These are phyloP conservation scores for Metarhizium sp. DNA, from an alignment of 2,329 filamentous ascomycete genomes.

Conservation along the genomic window DNA sequence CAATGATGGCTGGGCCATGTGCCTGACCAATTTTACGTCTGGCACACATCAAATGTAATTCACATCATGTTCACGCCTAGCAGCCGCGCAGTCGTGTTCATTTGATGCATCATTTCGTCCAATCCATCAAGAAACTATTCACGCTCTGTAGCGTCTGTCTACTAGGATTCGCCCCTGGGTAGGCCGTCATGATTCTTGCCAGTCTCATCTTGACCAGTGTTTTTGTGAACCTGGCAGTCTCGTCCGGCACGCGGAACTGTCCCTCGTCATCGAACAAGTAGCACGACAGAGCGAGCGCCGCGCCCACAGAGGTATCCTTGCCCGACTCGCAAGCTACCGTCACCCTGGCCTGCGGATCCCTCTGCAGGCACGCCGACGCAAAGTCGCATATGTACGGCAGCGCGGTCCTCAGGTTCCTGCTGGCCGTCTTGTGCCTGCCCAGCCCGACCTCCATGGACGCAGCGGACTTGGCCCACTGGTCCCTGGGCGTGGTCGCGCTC, in stretches of 20 bases:
- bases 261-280: conserved; percentile 60
- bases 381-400: conserved; percentile 55
- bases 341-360: conserved; percentile 17
- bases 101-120: conserved; percentile 19
- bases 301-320: conserved; percentile 71
- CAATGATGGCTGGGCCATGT: background rate
- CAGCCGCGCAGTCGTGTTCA: background rate
- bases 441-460: conserved; percentile 50
- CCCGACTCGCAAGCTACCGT: conserved; percentile 67
- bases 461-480: conserved; percentile 27
- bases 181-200: conserved; percentile 71
- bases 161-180: conserved; percentile 74
- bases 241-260: conserved; percentile 18
- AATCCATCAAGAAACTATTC: conserved; percentile 77
- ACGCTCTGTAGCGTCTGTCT: conserved; percentile 82
- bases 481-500: conserved; percentile 32
- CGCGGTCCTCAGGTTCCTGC: conserved; percentile 68
- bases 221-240: conserved; percentile 51
- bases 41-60: background rate
- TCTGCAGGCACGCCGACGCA: conserved; percentile 29
- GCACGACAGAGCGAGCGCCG: conserved; percentile 68
- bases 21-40: background rate
- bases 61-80: background rate
- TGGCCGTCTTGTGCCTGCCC: conserved; percentile 66
- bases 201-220: conserved; percentile 65